Evolutionary conservation across 495 filamentous ascomycete species (phyloP).

Genomic region (Haplographium delicatum): DNA sequence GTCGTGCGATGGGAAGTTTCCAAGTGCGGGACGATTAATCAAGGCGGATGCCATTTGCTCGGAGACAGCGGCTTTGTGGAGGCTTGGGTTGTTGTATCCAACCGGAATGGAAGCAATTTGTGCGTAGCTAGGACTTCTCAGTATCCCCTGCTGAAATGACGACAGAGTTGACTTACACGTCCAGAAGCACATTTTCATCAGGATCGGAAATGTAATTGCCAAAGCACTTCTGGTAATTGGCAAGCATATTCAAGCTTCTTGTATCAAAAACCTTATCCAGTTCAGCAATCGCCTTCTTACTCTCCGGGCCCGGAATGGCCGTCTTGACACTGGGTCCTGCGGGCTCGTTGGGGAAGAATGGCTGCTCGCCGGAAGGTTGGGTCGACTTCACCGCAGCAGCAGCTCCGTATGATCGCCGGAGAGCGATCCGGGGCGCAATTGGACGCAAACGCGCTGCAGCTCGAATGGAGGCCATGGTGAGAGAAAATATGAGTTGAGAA

Average conservation of each 20-base stretch:
- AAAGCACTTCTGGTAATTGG: constrained; percentile 69
- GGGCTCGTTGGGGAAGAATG: constrained; percentile 73
- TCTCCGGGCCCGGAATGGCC: constrained; percentile 77
- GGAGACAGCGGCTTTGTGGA: constrained; percentile 64
- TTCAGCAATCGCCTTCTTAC: constrained; percentile 62
- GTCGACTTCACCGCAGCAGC: constrained; percentile 16
- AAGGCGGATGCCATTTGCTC: constrained; percentile 76
- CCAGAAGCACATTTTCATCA: constrained; percentile 76
- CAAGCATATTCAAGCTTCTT: constrained; percentile 86
- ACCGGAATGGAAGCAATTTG: constrained; percentile 98
- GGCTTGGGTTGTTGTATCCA: constrained; percentile 89
- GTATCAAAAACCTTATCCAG: constrained; percentile 89
- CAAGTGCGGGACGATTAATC: constrained; percentile 92
- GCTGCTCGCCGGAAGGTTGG: constrained; percentile 18
- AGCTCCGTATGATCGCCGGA: constrained; percentile 16
- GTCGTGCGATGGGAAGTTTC: constrained; percentile 90
- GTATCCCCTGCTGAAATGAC: neutral
- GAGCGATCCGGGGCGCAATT: constrained; percentile 8
- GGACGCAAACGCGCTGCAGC: constrained; percentile 24
- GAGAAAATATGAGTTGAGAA: constrained; percentile 1
- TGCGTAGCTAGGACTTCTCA: constrained; percentile 55
- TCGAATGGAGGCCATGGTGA: constrained; percentile 27
- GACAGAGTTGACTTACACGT: constrained; percentile 56
- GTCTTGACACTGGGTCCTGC: constrained; percentile 65
- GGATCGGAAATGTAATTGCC: constrained; percentile 81